These are phyloP conservation scores for Xylaria acuta DNA, from an alignment of 495 filamentous ascomycete species.

Conservation along the genomic window DNA sequence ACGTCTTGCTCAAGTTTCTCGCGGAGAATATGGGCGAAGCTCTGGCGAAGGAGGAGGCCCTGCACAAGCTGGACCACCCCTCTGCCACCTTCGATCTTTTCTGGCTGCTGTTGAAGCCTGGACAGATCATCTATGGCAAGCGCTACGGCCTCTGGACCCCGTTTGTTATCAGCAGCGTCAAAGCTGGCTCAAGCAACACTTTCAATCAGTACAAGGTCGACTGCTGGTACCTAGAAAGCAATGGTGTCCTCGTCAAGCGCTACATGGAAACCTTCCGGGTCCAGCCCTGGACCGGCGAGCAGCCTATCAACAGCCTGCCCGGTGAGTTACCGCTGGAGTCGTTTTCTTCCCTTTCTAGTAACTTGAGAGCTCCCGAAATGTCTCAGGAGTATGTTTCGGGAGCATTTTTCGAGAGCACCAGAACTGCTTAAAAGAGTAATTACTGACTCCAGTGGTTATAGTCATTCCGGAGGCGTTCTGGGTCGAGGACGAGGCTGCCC, in stretches of 20 bases:
- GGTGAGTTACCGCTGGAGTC: too few species aligned
- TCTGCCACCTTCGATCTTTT: conserved; percentile 43
- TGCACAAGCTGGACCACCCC: conserved; percentile 29
- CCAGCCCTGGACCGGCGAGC: conserved; percentile 38
- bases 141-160: conserved; percentile 34
- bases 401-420: too few species aligned
- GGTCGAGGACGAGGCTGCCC: conserved; percentile 29
- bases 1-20: conserved; percentile 41
- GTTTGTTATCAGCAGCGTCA: conserved; percentile 34
- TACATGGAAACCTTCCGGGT: conserved; percentile 34
- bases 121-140: conserved; percentile 39
- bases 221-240: conserved; percentile 38
- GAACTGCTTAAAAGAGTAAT: too few species aligned
- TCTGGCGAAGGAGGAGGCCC: conserved; percentile 32
- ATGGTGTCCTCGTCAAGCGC: conserved; percentile 29
- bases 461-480: conserved; percentile 41
- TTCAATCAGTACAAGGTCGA: conserved; percentile 31
- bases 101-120: conserved; percentile 46
- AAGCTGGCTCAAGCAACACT: conserved; percentile 1
- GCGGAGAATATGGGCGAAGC: conserved; percentile 28
- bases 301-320: conserved; percentile 33
- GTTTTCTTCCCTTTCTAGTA: too few species aligned
- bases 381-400: too few species aligned
- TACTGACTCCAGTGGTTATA: too few species aligned
- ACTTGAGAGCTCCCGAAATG: too few species aligned